These are phyloP conservation scores for Coemansia sp. DNA, from an alignment of 192 early-diverging fungal genomes.

Conservation along the genomic window DNA sequence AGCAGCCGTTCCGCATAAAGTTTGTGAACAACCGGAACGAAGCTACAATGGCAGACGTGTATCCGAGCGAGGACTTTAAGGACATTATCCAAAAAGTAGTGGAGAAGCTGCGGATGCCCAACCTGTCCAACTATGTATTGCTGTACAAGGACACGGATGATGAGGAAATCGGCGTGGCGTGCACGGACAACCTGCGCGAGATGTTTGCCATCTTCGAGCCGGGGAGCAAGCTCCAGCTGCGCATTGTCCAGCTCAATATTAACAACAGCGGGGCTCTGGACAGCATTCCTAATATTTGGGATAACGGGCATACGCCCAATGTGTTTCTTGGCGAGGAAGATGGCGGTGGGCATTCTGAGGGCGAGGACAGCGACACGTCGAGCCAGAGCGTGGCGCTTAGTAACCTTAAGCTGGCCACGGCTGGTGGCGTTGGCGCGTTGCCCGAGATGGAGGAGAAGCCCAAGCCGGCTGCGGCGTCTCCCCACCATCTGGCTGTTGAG, in stretches of 20 bases:
- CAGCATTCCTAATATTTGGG: slow-evolving; percentile 38
- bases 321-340: slow-evolving; percentile 17
- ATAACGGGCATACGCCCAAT: slow-evolving; percentile 32
- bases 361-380: slow-evolving; percentile 10
- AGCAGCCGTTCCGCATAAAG: slow-evolving; percentile 33
- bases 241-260: slow-evolving; percentile 36
- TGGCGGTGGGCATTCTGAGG: neutral
- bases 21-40: slow-evolving; percentile 39
- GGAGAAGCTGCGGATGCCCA: slow-evolving; percentile 39
- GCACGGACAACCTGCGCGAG: slow-evolving; percentile 43
- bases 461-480: neutral
- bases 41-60: slow-evolving; percentile 41
- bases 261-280: slow-evolving; percentile 39
- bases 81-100: slow-evolving; percentile 28
- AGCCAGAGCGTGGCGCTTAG: slow-evolving; percentile 12
- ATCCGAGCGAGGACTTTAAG: slow-evolving; percentile 31
- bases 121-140: slow-evolving; percentile 24
- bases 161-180: slow-evolving; percentile 49
- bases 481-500: slow-evolving; percentile 23
- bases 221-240: slow-evolving; percentile 33
- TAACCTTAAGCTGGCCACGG: slow-evolving; percentile 14
- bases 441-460: slow-evolving; percentile 23
- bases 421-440: neutral
- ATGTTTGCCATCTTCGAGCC: slow-evolving; percentile 47
- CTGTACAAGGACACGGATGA: slow-evolving; percentile 45